Evolutionary conservation across 768 basidiomycete genomes (phyloP), one percentile per base, ranked within the genome.

Genomic region (Termitomyces sp.): DNA sequence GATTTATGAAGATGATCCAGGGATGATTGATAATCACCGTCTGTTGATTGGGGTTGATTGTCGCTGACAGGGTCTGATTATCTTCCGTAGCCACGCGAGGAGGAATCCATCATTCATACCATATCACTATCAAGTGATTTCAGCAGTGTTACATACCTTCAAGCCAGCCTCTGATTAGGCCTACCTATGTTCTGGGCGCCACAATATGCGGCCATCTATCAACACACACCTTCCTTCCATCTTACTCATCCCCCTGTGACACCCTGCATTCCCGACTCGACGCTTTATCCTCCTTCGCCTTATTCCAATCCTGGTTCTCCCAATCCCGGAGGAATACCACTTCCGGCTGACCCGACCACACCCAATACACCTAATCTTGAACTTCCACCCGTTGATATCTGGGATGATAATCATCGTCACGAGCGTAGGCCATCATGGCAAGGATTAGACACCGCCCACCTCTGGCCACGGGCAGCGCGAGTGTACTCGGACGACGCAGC

Each of bases 321-420:
- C 7, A 16, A 55, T 43, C 40, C 25, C 11, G 13, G 53, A n/a
- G 31, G 22, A 11, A 50, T 40, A 35, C 44, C 20, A 4, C 22
- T 47, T 35, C 39, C 47, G 9, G 31, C 22, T 25, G 48, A 55
- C 16, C 54, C 48, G 5, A 55, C 54, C 6, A 55, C 54, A 43
- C 54, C 47, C 3, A 55, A 50, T 11, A 47, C 41, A 7, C 52
- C 42, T 29, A 20, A 38, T 4, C 13, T 29, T n/a, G 46, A 33
- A 18, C 31, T 50, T 43, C 41, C 25, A 1, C 22, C 41, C 1
- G 7, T 29, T 4, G 11, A n/a, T 23, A 45, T 31, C 7, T 47
- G 53, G 45, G 9, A 48, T n/a, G n/a, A n/a, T 23, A 29, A 32
- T 11, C n/a, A 13, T 39, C 35, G 16, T 22, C 48, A 46, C 7